Evolutionary conservation across 345 rosid genomes (phyloP), one percentile per base, ranked within the genome.

Genomic region (Turritis glabra): DNA sequence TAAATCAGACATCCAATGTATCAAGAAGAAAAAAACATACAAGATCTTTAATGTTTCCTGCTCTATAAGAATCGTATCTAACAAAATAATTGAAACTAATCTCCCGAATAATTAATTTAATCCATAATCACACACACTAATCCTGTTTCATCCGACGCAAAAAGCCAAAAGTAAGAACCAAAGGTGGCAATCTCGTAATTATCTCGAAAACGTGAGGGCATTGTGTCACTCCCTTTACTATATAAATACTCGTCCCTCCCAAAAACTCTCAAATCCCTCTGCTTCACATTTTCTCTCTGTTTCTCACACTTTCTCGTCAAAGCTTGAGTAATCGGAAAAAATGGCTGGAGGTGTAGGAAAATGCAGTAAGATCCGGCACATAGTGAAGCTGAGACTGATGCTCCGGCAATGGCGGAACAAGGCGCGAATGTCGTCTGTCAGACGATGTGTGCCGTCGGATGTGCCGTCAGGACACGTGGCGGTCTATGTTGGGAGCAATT

Each of bases 391-490:
- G 30, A 85, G 94, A 8, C 98, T 90, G 56, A 67, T 95, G 91
- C 81, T 95, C 35, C 85, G 84, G n/a, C 85, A 90, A 69, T 95
- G 99, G 98, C 73, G 98, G 22, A 90, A 78, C 92, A 90, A 92
- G 80, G 97, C 97, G 10, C 75, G 92, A 8, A 78, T 84, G 82
- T 88, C 97, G 19, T 86, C 87, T 0, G 86, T 80, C 53, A 77
- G 63, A 62, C 71, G 75, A 37, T 75, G 69, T 29, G 77, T 85
- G 9, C 93, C 92, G 26, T 78, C 85, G 0, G 99, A 92, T 78
- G 97, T 95, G 3, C 99, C 99, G 0, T 79, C 96, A 27, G 99
- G 99, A 33, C 86, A 95, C 80, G 92, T 95, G 61, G 98, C 92
- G 17, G 84, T 95, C 27, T 86, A 84, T 56, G 98, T 90, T 0